phyloP scores from a whole-genome alignment of 805 yeast genomes.

The Candida takata region DNA sequence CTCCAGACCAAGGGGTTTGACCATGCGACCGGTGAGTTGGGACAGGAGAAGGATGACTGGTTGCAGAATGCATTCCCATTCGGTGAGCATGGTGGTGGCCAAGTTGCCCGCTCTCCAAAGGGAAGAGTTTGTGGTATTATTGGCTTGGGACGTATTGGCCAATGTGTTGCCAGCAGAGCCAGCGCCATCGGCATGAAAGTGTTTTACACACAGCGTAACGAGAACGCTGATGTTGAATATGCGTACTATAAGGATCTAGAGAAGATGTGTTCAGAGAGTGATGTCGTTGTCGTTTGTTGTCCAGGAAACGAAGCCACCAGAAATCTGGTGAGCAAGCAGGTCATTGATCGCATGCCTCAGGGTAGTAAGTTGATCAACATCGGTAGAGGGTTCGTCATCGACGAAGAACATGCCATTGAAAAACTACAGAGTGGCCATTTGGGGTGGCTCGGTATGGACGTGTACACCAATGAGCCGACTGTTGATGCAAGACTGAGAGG shows the following conservation, averaged over 20 bases:
- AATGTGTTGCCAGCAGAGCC: slow-evolving; percentile 43
- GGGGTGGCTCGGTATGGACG: slow-evolving; percentile 55
- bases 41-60: slow-evolving; percentile 21
- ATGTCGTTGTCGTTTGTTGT: slow-evolving; percentile 47
- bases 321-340: slow-evolving; percentile 37
- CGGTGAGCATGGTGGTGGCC: slow-evolving; percentile 32
- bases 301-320: slow-evolving; percentile 50
- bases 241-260: slow-evolving; percentile 27
- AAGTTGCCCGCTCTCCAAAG: slow-evolving; percentile 34
- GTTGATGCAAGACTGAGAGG: slow-evolving; percentile 23
- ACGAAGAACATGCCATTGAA: slow-evolving; percentile 39
- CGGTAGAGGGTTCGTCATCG: slow-evolving; percentile 53
- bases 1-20: slow-evolving; percentile 25
- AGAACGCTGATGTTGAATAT: slow-evolving; percentile 30
- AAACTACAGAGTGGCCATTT: slow-evolving; percentile 34
- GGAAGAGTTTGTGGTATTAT: slow-evolving; percentile 47
- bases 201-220: slow-evolving; percentile 45
- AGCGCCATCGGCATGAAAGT: slow-evolving; percentile 51
- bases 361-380: slow-evolving; percentile 48
- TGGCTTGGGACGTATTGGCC: slow-evolving; percentile 60
- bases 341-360: slow-evolving; percentile 31
- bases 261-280: slow-evolving; percentile 33
- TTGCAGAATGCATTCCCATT: slow-evolving; percentile 24
- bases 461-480: slow-evolving; percentile 48
- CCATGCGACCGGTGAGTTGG: slow-evolving; percentile 25